These are phyloP conservation scores for Trypanosomatidae sp. DNA, from an alignment of 208 protist species.

Conservation along the genomic window DNA sequence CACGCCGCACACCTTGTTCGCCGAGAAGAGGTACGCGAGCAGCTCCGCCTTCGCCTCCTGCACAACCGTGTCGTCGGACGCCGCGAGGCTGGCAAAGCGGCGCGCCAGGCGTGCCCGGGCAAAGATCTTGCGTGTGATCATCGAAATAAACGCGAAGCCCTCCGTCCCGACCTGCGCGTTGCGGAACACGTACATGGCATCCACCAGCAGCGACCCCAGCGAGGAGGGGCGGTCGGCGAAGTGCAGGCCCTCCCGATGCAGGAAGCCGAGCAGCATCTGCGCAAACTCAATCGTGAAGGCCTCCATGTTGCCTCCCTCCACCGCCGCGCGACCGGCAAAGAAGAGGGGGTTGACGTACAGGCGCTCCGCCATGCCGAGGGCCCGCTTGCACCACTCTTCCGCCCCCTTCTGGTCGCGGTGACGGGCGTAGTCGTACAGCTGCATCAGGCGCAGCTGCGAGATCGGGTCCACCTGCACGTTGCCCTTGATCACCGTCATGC, in stretches of 20 bases:
- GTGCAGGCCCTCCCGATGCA: conserved; percentile 82
- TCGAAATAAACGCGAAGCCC: conserved; percentile 77
- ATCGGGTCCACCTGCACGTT: conserved; percentile 89
- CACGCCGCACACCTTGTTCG: conserved; percentile 67
- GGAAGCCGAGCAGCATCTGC: conserved; percentile 78
- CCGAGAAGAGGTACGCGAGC: conserved; percentile 80
- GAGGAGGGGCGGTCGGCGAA: conserved; percentile 78
- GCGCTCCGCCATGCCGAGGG: conserved; percentile 59
- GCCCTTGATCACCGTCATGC: conserved; percentile 91
- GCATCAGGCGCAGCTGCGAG: conserved; percentile 80
- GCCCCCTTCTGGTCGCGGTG: conserved; percentile 65
- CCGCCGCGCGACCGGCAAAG: conserved; percentile 62
- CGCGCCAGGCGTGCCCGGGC: conserved; percentile 48
- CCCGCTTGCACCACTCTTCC: conserved; percentile 51
- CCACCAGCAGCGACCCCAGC: conserved; percentile 74
- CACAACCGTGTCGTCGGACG: conserved; percentile 38
- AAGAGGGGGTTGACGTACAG: conserved; percentile 86
- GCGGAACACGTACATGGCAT: conserved; percentile 82
- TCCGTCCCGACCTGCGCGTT: conserved; percentile 70
- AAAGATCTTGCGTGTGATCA: conserved; percentile 78
- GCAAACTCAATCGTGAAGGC: conserved; percentile 66
- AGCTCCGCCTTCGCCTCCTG: conserved; percentile 66
- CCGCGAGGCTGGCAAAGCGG: conserved; percentile 26
- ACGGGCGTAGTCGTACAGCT: conserved; percentile 73
- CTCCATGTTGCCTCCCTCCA: conserved; percentile 79